Conservation (phyloP, 768 basidiomycete genomes). For the Boletus speciosus region DNA sequence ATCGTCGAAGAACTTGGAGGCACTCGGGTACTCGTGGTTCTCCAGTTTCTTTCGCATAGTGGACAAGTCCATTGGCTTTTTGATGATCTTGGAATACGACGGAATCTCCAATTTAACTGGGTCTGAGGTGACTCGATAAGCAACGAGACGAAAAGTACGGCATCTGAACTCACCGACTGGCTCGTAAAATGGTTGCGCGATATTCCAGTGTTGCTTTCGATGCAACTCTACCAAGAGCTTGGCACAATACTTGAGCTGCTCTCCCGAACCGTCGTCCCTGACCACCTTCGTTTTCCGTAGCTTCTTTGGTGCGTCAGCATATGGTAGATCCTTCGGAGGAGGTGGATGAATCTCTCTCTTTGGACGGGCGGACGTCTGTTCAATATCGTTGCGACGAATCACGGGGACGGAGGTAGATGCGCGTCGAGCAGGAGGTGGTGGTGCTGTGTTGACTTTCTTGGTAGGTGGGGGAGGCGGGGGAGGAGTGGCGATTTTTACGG, state of each 20-base stretch:
- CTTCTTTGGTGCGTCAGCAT: conserved; percentile 74
- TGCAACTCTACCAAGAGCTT: conserved; percentile 74
- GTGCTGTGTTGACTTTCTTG: conserved; percentile 31
- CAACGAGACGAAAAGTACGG: neutral
- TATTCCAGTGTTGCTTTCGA: conserved; percentile 69
- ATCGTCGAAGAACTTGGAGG: conserved; percentile 81
- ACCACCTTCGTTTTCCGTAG: conserved; percentile 54
- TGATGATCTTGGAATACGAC: conserved; percentile 81
- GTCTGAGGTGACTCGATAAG: conserved; percentile 43
- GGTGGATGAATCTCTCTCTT: conserved; percentile 98
- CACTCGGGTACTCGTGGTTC: conserved; percentile 67
- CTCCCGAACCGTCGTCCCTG: conserved; percentile 66
- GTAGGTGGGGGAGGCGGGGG: conserved; percentile 39
- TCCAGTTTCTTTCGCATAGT: conserved; percentile 89
- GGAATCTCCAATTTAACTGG: conserved; percentile 77
- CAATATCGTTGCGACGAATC: conserved; percentile 73
- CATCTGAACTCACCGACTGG: conserved; percentile 75
- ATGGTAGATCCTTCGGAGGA: conserved; percentile 85
- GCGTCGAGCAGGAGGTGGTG: conserved; percentile 53
- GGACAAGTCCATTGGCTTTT: conserved; percentile 92
- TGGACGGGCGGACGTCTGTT: conserved; percentile 62
- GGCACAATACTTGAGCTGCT: conserved; percentile 81
- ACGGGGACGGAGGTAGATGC: conserved; percentile 79
- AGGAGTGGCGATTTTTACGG: conserved; percentile 39
- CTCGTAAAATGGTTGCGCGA: conserved; percentile 85